phyloP scores from a whole-genome alignment of 352 stramenopile genomes.

The Phytophthora pseudosyringae region DNA sequence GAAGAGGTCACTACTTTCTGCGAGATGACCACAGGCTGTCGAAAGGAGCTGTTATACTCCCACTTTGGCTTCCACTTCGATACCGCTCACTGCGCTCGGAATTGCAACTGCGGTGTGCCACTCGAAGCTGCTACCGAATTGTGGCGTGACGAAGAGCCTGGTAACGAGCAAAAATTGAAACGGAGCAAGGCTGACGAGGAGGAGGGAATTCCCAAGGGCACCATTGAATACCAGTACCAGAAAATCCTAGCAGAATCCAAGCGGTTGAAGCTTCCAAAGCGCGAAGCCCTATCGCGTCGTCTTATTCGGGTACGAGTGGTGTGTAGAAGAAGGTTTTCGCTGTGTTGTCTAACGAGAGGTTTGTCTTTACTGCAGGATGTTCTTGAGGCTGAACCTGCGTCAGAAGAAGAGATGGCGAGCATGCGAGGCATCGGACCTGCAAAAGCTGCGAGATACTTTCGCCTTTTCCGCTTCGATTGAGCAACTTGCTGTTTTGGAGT shows the following conservation, averaged over 20 bases:
- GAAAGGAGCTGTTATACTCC: constrained; percentile 59
- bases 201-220: constrained; percentile 24
- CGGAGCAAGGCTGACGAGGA: constrained; percentile 7
- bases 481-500: background rate
- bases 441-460: constrained; percentile 65
- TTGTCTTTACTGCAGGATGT: constrained; percentile 45
- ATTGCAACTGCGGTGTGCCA: constrained; percentile 68
- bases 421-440: constrained; percentile 59
- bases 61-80: constrained; percentile 66
- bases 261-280: constrained; percentile 52
- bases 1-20: constrained; percentile 66
- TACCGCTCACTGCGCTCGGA: constrained; percentile 36
- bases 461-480: constrained; percentile 46
- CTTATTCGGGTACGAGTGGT: constrained; percentile 43
- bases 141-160: constrained; percentile 14
- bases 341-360: background rate
- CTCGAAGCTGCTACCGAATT: constrained; percentile 22
- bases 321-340: too few relatives aligned
- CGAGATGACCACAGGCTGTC: constrained; percentile 54
- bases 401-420: constrained; percentile 65
- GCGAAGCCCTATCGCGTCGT: constrained; percentile 60
- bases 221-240: constrained; percentile 74
- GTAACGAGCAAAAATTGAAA: background rate
- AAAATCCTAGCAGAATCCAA: constrained; percentile 52
- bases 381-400: constrained; percentile 45